A percentile compares a stretch with the other conserved stretches of the same genome.
phyloP scores from a whole-genome alignment of 2,329 filamentous ascomycete genomes.

The Diaporthe vaccinii region DNA sequence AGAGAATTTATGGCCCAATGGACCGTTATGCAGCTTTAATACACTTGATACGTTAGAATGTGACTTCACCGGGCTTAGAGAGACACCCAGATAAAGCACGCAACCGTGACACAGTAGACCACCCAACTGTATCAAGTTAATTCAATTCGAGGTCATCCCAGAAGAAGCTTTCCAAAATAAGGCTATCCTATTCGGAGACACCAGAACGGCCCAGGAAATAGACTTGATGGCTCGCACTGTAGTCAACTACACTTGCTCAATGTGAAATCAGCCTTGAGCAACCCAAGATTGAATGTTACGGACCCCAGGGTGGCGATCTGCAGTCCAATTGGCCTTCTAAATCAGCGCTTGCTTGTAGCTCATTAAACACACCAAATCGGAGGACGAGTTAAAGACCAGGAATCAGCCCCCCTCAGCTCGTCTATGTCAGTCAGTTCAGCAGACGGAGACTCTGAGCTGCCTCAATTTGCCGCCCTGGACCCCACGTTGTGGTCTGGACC shows the following conservation, averaged over 20 bases:
- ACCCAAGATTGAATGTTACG: background rate
- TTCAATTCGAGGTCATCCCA: background rate
- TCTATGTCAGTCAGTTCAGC: background rate
- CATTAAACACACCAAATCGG: background rate
- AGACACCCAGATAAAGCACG: background rate
- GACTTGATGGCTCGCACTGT: background rate
- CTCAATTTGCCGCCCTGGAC: background rate
- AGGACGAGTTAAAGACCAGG: background rate
- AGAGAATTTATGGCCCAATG: too few species aligned
- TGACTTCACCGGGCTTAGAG: background rate
- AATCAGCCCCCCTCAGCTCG: background rate
- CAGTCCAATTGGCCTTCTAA: background rate
- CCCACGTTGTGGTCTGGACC: too few species aligned
- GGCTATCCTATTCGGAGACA: background rate
- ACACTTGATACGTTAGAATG: background rate
- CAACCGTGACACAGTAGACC: background rate
- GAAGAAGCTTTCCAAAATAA: background rate
- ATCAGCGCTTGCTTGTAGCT: background rate
- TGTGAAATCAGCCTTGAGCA: background rate
- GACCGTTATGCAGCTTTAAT: background rate
- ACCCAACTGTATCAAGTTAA: background rate
- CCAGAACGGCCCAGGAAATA: background rate
- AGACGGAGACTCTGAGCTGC: background rate
- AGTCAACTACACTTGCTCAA: background rate
- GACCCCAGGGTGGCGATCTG: background rate